These are phyloP conservation scores for Posidonia oceanica DNA, from an alignment of 116 monocot genomes.

Conservation along the genomic window DNA sequence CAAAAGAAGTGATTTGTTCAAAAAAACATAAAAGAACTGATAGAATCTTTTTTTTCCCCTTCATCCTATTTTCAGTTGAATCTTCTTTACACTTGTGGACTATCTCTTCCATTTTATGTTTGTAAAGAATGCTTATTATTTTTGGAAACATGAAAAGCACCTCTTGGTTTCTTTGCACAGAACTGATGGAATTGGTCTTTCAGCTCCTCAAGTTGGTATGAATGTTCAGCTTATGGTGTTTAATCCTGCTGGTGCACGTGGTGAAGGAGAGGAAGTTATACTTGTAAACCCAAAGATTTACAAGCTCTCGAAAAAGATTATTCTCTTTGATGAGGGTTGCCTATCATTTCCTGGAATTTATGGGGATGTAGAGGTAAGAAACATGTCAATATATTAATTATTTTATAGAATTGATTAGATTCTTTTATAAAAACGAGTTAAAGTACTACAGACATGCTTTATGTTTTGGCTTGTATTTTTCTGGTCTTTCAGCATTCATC, in stretches of 20 bases:
- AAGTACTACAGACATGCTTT: no score
- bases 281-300: constrained; percentile 85
- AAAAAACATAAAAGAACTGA: no score
- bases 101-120: neutral
- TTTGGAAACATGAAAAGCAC: neutral
- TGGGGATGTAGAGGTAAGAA: constrained; percentile 74
- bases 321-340: constrained; percentile 78
- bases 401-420: no score
- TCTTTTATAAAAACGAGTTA: neutral
- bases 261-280: constrained; percentile 92
- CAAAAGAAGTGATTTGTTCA: no score
- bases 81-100: neutral
- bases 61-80: no score
- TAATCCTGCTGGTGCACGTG: constrained; percentile 75
- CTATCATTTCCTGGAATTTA: constrained; percentile 93
- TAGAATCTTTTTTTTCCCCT: no score
- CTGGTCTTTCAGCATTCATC: neutral
- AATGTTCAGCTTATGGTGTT: constrained; percentile 96
- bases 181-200: constrained; percentile 97
- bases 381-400: neutral
- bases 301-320: constrained; percentile 47
- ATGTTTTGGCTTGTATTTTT: no score
- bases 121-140: neutral
- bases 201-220: constrained; percentile 94
- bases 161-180: constrained; percentile 23